A percentile compares a stretch with the other conserved stretches of the same genome.
Evolutionary conservation across 495 filamentous ascomycete genomes (phyloP).

Genomic region (Symbiotaphrina buchneri): DNA sequence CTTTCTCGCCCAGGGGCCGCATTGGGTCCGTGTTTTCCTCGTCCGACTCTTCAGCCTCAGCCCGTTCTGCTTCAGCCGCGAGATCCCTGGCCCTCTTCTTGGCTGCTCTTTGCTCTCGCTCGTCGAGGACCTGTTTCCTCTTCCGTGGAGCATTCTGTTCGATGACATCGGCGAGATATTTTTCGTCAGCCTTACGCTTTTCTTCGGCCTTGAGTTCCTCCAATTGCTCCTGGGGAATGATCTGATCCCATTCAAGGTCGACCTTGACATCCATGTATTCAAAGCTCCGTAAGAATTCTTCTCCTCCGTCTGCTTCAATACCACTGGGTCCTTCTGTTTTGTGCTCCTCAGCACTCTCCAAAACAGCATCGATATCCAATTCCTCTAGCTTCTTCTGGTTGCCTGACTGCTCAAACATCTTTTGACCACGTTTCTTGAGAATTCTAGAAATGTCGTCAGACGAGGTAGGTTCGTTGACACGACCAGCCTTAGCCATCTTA

Average conservation of each 20-base stretch:
- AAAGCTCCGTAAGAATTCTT: slow-evolving; percentile 78
- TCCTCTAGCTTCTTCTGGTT: slow-evolving; percentile 94
- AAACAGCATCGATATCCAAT: slow-evolving; percentile 93
- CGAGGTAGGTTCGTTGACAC: slow-evolving; percentile 50
- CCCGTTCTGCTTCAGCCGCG: slow-evolving; percentile 25
- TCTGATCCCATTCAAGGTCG: slow-evolving; percentile 88
- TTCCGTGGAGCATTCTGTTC: slow-evolving; percentile 77
- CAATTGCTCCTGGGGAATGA: slow-evolving; percentile 85
- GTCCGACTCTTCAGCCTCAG: slow-evolving; percentile 26
- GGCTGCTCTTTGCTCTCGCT: slow-evolving; percentile 69
- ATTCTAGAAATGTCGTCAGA: slow-evolving; percentile 84
- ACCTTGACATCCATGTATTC: slow-evolving; percentile 88
- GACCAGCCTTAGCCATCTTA: slow-evolving; percentile 31
- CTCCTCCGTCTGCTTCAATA: slow-evolving; percentile 75
- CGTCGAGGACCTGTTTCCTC: slow-evolving; percentile 42
- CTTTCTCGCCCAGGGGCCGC: slow-evolving; percentile 69
- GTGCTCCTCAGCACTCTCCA: slow-evolving; percentile 88
- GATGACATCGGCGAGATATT: slow-evolving; percentile 59
- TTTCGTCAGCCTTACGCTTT: slow-evolving; percentile 58
- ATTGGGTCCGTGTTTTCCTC: slow-evolving; percentile 43
- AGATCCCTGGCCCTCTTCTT: slow-evolving; percentile 79
- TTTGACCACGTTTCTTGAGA: slow-evolving; percentile 79
- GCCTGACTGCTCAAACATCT: slow-evolving; percentile 90
- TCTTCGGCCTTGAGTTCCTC: slow-evolving; percentile 77
- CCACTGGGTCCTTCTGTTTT: slow-evolving; percentile 79